Percentiles rank a stretch among this genome's conserved stretches.
These are phyloP conservation scores for Cytospora schulzeri DNA, from an alignment of 2,329 filamentous ascomycete genomes.

Conservation along the genomic window DNA sequence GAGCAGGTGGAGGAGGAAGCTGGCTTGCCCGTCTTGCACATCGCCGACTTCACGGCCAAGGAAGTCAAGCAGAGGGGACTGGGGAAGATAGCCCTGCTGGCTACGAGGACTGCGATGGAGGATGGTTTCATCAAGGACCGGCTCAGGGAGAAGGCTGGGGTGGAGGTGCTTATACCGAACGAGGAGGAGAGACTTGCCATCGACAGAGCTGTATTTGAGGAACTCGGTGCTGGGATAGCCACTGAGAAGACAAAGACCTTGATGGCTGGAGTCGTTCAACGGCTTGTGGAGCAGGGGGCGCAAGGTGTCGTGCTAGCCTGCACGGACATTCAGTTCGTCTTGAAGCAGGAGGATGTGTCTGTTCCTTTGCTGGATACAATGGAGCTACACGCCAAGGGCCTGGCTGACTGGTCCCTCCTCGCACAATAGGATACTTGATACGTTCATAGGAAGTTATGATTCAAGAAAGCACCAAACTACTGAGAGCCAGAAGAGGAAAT, in stretches of 20 bases:
- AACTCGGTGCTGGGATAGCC: conserved; percentile 25
- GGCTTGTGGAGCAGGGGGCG: conserved; percentile 25
- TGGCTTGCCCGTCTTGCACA: conserved; percentile 27
- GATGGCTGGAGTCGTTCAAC: conserved; percentile 14
- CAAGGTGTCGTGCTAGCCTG: conserved; percentile 29
- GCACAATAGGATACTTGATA: neutral
- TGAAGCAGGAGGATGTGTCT: conserved; percentile 24
- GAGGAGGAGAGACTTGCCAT: conserved; percentile 19
- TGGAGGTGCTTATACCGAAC: conserved; percentile 28
- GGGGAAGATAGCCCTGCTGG: conserved; percentile 25
- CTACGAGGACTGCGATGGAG: conserved; percentile 29
- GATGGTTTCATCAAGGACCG: conserved; percentile 26
- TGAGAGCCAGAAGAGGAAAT: neutral
- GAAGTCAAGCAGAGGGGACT: conserved; percentile 15
- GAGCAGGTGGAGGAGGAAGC: conserved; percentile 13
- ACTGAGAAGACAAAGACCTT: conserved; percentile 12
- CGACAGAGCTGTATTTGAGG: conserved; percentile 26
- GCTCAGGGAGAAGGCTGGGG: conserved; percentile 22
- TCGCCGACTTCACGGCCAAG: conserved; percentile 26
- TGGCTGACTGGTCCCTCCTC: conserved; percentile 26
- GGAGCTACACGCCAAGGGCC: conserved; percentile 28
- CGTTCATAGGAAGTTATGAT: neutral
- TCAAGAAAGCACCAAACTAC: no score
- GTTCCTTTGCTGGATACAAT: conserved; percentile 29
- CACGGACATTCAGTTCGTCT: conserved; percentile 28